phyloP scores from a whole-genome alignment of 169 alveolate genomes.

The Cryptosporidium meleagridis region DNA sequence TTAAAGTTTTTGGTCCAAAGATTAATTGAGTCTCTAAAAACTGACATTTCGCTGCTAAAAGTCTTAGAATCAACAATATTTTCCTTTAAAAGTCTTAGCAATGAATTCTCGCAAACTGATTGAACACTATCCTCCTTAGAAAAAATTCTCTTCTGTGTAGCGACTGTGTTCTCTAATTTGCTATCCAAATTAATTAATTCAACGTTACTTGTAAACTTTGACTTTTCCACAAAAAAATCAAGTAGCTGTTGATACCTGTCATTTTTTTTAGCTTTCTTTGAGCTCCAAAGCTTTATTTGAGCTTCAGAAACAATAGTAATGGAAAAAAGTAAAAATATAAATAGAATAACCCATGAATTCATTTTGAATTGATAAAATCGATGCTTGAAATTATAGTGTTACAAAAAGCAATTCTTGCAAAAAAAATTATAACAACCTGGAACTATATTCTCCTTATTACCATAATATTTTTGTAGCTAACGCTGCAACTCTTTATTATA shows the following conservation, averaged over 20 bases:
- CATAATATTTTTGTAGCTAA: neutral
- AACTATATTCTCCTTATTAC: neutral
- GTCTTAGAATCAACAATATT: slow-evolving; percentile 2
- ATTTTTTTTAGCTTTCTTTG: neutral
- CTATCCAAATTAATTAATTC: slow-evolving; percentile 16
- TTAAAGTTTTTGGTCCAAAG: slow-evolving; percentile 20
- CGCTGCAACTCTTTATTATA: neutral
- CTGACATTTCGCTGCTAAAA: slow-evolving; percentile 43
- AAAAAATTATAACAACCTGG: neutral
- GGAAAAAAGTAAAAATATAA: neutral
- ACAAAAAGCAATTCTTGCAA: neutral
- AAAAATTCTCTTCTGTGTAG: neutral
- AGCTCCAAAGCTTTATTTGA: slow-evolving; percentile 26
- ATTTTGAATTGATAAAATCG: neutral
- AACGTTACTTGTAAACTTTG: neutral
- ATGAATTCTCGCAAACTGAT: slow-evolving; percentile 37
- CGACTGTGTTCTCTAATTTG: slow-evolving; percentile 4
- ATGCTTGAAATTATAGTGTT: neutral
- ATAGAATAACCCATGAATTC: neutral
- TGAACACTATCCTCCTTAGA: slow-evolving; percentile 1
- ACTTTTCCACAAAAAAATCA: slow-evolving; percentile 1
- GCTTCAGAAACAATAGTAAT: neutral
- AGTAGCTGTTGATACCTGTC: neutral
- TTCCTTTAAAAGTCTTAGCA: neutral
- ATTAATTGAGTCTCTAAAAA: slow-evolving; percentile 13